Evolutionary conservation across 768 basidiomycete species (phyloP), one percentile per base, ranked within the genome.

Genomic region (Mycena amicta): DNA sequence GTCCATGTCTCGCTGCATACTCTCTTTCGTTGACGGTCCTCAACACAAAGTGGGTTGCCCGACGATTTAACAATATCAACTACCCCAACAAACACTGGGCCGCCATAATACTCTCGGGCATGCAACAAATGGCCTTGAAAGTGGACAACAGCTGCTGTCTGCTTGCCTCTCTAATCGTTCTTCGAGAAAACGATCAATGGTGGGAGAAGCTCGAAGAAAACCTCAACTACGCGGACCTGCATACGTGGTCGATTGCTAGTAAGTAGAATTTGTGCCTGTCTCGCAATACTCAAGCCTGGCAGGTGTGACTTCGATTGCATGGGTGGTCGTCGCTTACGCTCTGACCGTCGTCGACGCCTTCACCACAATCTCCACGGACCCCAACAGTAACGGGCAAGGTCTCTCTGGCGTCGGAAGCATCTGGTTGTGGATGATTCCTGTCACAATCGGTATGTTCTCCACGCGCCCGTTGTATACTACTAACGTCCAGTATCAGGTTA

Each of bases 271-370:
- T n/a, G n/a, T 51, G 25, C n/a, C 27, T 8, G 23, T n/a, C 3
- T 55, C 3, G 59, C 43, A 64, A 20, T 66, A 66, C 1, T 31
- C 3, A 20, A 30, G 4, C 12, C 2, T 6, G 18, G 15, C 74
- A 11, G 76, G 77, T 1, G 75, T 68, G 1, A 68, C 71, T 5
- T 76, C 75, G 4, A 77, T 81, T 18, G 60, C 64, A 0, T 82
- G 79, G 78, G 80, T 81, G 2, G 56, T 78, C 33, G 65, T 81
- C 5, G 79, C 80, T 1, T 81, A 79, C 54, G 50, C 71, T 2
- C 70, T 78, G 58, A 78, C 77, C 3, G 64, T 78, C 27, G 52
- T 74, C n/a, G 71, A 75, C 47, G 71, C 74, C 16, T 74, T 76
- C 54, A 62, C 67, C 18, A 59, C 62, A 8, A 41, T 68, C 65